phyloP scores from a whole-genome alignment of 2,329 filamentous ascomycete species.

The Exophiala bonariae region DNA sequence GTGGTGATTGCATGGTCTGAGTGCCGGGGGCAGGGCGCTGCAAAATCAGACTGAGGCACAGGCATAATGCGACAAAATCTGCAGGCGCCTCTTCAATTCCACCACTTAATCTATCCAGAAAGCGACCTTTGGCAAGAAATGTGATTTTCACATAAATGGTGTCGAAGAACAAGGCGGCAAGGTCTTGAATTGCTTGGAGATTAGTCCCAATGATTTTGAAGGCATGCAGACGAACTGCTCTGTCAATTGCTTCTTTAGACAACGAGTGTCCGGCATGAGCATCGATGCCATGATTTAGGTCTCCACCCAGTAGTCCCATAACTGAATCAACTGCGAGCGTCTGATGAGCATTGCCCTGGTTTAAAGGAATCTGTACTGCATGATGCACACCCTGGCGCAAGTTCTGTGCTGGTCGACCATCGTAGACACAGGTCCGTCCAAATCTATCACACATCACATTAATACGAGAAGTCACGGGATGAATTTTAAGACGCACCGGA shows the following conservation, averaged over 20 bases:
- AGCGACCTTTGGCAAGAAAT: conserved; percentile 4
- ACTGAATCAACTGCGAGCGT: too few relatives aligned
- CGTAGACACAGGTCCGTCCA: too few relatives aligned
- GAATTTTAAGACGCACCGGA: neutral
- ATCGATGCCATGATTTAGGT: too few relatives aligned
- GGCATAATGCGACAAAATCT: conserved; percentile 6
- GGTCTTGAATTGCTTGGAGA: neutral
- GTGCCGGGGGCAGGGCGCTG: neutral
- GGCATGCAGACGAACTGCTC: neutral
- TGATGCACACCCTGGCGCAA: too few relatives aligned
- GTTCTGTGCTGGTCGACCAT: too few relatives aligned
- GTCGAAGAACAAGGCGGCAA: neutral
- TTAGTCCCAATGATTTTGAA: neutral
- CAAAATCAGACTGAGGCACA: conserved; percentile 6
- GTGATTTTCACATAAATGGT: neutral
- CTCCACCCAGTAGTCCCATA: too few relatives aligned
- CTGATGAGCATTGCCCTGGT: too few relatives aligned
- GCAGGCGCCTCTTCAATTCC: neutral
- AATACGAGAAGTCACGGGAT: neutral
- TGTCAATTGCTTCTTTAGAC: neutral
- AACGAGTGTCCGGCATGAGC: too few relatives aligned
- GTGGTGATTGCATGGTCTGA: conserved; percentile 8
- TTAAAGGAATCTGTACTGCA: too few relatives aligned
- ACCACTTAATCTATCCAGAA: neutral
- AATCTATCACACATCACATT: too few relatives aligned